Conservation (phyloP, 2,329 filamentous ascomycete species). For the Alternaria sp. region DNA sequence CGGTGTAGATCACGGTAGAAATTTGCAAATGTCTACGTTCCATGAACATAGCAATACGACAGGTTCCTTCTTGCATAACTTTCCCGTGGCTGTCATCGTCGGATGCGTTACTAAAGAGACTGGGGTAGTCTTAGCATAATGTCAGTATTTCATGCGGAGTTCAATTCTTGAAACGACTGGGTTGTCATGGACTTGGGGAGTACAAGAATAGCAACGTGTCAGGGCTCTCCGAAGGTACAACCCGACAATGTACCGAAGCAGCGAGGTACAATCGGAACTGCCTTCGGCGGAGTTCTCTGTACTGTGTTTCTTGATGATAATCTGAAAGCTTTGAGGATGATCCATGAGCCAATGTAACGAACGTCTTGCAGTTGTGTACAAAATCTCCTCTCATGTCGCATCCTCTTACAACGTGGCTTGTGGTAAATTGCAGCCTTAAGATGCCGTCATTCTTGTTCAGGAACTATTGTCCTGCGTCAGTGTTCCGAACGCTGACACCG, state of each 20-base stretch:
- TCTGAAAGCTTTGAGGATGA: neutral
- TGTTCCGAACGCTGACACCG: constrained; percentile 11
- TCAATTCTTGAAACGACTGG: constrained; percentile 9
- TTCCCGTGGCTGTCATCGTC: neutral
- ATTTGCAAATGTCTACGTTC: neutral
- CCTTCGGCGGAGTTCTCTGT: neutral
- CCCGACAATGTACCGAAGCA: neutral
- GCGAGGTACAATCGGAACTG: neutral
- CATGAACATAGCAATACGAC: constrained; percentile 5
- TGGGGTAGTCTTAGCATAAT: constrained; percentile 9
- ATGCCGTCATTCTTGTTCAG: constrained; percentile 1
- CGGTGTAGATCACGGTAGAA: neutral
- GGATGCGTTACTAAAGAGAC: neutral
- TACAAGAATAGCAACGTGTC: constrained; percentile 7
- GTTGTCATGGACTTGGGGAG: neutral
- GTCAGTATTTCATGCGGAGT: constrained; percentile 8
- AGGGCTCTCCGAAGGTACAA: neutral
- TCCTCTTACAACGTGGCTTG: neutral
- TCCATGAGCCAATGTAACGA: neutral
- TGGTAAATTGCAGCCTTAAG: neutral
- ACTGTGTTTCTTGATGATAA: neutral
- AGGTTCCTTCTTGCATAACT: neutral
- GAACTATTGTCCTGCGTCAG: neutral
- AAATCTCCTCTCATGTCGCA: neutral
- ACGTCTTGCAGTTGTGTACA: neutral